Conservation (phyloP, 1,139 yeast genomes). For the Candida glucosophila region DNA sequence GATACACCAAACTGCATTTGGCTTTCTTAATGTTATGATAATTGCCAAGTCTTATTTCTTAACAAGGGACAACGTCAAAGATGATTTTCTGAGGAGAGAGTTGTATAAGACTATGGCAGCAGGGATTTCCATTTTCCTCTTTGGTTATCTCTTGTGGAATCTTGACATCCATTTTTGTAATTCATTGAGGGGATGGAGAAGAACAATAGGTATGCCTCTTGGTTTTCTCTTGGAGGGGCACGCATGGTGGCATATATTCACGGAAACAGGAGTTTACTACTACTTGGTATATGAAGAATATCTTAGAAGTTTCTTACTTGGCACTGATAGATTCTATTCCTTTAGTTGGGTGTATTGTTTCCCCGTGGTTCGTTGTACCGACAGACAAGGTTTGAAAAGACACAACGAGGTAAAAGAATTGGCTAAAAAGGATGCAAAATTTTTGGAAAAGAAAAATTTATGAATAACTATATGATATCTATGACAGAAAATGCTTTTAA, state of each 20-base stretch:
- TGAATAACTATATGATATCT: neutral
- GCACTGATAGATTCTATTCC: slow-evolving; percentile 40
- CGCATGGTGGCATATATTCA: slow-evolving; percentile 96
- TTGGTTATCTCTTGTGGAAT: slow-evolving; percentile 80
- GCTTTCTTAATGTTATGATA: slow-evolving; percentile 51
- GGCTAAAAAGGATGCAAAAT: slow-evolving; percentile 11
- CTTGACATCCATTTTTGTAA: slow-evolving; percentile 75
- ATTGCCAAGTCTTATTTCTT: slow-evolving; percentile 47
- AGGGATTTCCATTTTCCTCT: slow-evolving; percentile 57
- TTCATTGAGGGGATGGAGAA: slow-evolving; percentile 53
- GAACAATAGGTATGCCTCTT: slow-evolving; percentile 71
- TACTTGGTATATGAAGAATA: slow-evolving; percentile 65
- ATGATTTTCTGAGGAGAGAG: slow-evolving; percentile 33
- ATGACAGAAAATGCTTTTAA: too few relatives aligned
- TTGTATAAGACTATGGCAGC: slow-evolving; percentile 46
- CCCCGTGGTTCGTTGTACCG: slow-evolving; percentile 25
- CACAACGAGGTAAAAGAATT: slow-evolving; percentile 12
- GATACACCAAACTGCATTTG: slow-evolving; percentile 79
- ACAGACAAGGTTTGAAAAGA: slow-evolving; percentile 20
- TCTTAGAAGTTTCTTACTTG: slow-evolving; percentile 52
- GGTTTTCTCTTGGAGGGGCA: slow-evolving; percentile 88
- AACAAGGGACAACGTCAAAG: slow-evolving; percentile 43
- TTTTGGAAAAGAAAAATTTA: slow-evolving; percentile 6
- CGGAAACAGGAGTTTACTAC: slow-evolving; percentile 61
- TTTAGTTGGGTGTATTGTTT: slow-evolving; percentile 44